Evolutionary conservation across 108 stramenopile genomes (phyloP), one percentile per base, ranked within the genome.

Genomic region (Licmophora abbreviata): DNA sequence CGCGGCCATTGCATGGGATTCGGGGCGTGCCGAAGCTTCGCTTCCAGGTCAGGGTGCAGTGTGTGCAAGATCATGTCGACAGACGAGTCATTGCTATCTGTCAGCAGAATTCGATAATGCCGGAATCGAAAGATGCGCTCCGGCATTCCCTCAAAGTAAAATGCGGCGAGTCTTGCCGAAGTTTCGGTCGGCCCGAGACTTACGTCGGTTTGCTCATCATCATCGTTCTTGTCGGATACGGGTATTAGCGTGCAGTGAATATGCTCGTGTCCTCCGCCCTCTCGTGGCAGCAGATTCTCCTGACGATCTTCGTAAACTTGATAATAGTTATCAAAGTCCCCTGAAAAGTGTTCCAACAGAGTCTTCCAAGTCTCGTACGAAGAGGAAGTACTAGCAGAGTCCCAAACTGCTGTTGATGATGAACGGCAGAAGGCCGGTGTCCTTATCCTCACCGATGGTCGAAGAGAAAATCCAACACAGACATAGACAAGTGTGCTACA

Each of bases 221-320:
- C 21, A 24, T 10, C 35, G 25, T 24, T 57, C 7, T 9, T 25
- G n/a, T 23, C 2, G 29, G 58, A 21, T 0, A 79, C 35, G 7
- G 88, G 88, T 6, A 89, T 56, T n/a, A 89, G 48, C 15, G 76
- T 83, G 54, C 81, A 82, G 35, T 89, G 88, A 48, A 89, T 82
- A 32, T 89, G 78, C 49, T 89, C 88, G 40, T 89, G 88, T 14
- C 83, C 83, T 14, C 88, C 88, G 22, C 88, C 88, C 51, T 90
- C 81, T 48, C 76, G 68, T n/a, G 88, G 88, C 14, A 54, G 24
- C 9, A 78, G 32, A 5, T 58, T 65, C 31, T 58, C 45, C 24
- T 38, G 34, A 37, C 87, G 75, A 71, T 88, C 87, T 36, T 69
- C 48, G 7, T 85, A 34, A 3, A 90, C 88, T 55, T 90, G 88